phyloP scores from a whole-genome alignment of 345 rosid species.

The Citrus reticulata region DNA sequence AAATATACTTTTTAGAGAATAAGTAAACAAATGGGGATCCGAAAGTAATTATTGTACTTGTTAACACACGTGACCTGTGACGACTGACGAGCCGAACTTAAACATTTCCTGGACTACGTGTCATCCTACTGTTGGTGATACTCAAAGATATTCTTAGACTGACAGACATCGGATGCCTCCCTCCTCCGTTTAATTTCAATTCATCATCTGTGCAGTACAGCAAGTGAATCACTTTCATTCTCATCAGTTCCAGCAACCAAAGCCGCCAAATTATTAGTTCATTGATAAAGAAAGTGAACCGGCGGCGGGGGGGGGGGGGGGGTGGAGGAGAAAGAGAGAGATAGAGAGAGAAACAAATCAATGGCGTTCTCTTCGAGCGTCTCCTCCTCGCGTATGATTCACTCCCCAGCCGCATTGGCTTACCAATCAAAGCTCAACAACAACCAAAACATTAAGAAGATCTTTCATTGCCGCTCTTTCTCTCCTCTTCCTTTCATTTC shows the following conservation, averaged over 20 bases:
- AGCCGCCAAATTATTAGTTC: neutral
- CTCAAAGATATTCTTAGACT: neutral
- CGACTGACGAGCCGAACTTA: neutral
- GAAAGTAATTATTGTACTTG: neutral
- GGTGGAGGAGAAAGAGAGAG: neutral
- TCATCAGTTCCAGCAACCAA: neutral
- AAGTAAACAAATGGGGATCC: neutral
- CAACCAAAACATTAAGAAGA: neutral
- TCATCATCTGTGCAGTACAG: neutral
- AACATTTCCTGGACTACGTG: too few relatives aligned
- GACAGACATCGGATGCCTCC: neutral
- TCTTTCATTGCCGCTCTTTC: neutral
- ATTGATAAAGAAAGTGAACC: neutral
- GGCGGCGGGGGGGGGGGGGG: too few relatives aligned
- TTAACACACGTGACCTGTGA: neutral
- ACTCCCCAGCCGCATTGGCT: neutral
- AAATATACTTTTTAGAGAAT: too few relatives aligned
- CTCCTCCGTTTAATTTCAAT: neutral
- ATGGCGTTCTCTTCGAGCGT: neutral
- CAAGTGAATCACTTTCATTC: neutral
- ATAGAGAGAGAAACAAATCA: neutral
- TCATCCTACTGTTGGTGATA: neutral
- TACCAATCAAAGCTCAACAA: neutral
- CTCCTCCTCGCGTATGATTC: neutral
- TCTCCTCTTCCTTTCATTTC: neutral